These are phyloP conservation scores for Skeletonema marinoi DNA, from an alignment of 108 stramenopile species.

Conservation along the genomic window DNA sequence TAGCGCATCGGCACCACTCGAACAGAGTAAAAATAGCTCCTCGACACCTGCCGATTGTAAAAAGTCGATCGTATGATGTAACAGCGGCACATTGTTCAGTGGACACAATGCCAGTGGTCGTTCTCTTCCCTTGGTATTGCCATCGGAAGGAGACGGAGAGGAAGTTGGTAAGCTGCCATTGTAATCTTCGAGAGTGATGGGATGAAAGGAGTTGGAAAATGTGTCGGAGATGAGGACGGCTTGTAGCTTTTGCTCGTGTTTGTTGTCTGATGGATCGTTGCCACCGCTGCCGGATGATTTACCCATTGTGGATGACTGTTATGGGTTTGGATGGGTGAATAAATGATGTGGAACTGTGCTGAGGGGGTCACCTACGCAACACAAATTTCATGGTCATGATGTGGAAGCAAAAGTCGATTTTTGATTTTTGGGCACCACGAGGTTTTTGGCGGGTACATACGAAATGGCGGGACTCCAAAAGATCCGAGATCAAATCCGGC, in stretches of 20 bases:
- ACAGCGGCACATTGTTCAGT: slow-evolving; percentile 91
- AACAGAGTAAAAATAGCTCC: slow-evolving; percentile 24
- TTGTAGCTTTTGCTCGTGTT: slow-evolving; percentile 83
- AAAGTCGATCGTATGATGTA: slow-evolving; percentile 95
- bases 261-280: slow-evolving; percentile 55
- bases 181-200: slow-evolving; percentile 61
- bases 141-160: slow-evolving; percentile 33
- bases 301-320: slow-evolving; percentile 3
- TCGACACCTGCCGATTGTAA: slow-evolving; percentile 60
- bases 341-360: neutral
- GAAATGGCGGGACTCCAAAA: no score
- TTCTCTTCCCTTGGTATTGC: slow-evolving; percentile 3
- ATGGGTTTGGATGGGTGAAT: neutral
- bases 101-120: slow-evolving; percentile 78
- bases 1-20: slow-evolving; percentile 64
- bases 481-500: no score
- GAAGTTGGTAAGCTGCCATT: slow-evolving; percentile 2
- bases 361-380: no score
- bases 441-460: no score
- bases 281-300: slow-evolving; percentile 18
- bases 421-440: no score
- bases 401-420: no score
- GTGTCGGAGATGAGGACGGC: slow-evolving; percentile 92
- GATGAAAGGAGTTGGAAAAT: slow-evolving; percentile 83
- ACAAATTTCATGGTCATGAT: no score